Evolutionary conservation across 2,329 filamentous ascomycete species (phyloP).

Genomic region (Penicillium capsulatum): DNA sequence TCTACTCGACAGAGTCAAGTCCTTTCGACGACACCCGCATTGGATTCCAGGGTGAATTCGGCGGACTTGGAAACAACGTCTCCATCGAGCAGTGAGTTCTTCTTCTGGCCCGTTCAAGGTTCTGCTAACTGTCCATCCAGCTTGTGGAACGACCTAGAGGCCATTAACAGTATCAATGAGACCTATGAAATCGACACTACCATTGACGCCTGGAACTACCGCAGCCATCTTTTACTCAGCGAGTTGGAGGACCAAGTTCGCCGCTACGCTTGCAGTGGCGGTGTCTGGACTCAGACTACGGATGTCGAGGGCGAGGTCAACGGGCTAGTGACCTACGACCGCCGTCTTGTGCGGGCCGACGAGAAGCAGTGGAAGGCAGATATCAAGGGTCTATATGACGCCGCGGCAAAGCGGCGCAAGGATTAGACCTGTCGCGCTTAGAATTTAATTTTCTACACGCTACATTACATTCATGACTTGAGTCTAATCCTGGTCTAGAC

Average conservation of each 20-base stretch:
- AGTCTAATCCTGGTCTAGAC: no score
- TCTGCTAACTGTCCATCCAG: slow-evolving; percentile 31
- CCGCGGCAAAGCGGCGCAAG: slow-evolving; percentile 39
- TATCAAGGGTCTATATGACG: slow-evolving; percentile 57
- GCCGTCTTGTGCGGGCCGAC: slow-evolving; percentile 54
- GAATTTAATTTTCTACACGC: slow-evolving; percentile 4
- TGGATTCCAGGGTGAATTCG: slow-evolving; percentile 67
- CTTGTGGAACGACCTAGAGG: slow-evolving; percentile 60
- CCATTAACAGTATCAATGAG: slow-evolving; percentile 58
- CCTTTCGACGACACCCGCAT: slow-evolving; percentile 59
- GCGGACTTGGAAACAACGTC: slow-evolving; percentile 63
- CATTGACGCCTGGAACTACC: slow-evolving; percentile 62
- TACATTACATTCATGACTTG: slow-evolving; percentile 5
- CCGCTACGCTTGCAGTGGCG: slow-evolving; percentile 60
- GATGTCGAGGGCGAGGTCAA: slow-evolving; percentile 74
- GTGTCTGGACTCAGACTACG: slow-evolving; percentile 69
- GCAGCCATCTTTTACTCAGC: slow-evolving; percentile 50
- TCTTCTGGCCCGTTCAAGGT: not conserved
- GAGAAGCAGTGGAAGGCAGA: slow-evolving; percentile 57
- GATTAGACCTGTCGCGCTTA: not conserved
- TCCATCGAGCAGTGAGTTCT: slow-evolving; percentile 55
- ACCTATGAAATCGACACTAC: slow-evolving; percentile 63
- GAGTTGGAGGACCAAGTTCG: slow-evolving; percentile 50
- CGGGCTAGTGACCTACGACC: slow-evolving; percentile 65
- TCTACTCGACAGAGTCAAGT: slow-evolving; percentile 55